phyloP scores from a whole-genome alignment of 2,329 filamentous ascomycete species.

The Ophiostoma novo-ulmi region DNA sequence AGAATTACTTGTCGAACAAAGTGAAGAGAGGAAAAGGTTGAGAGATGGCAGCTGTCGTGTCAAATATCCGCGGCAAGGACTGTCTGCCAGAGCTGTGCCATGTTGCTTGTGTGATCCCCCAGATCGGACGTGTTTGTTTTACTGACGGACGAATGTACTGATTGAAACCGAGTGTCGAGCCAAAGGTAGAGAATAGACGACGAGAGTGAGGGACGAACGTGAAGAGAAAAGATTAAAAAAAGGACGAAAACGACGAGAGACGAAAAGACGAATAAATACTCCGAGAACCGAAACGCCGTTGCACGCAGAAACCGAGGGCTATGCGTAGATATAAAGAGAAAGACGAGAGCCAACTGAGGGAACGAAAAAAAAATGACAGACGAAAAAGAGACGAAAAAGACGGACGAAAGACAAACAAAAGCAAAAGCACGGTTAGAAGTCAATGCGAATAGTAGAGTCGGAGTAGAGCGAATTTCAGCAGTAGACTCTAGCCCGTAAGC shows the following conservation, averaged over 20 bases:
- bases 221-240: neutral
- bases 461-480: neutral
- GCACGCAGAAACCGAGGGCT: neutral
- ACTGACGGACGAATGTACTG: neutral
- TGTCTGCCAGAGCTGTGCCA: neutral
- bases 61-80: neutral
- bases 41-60: neutral
- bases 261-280: neutral
- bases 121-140: neutral
- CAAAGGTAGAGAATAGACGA: neutral
- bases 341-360: neutral
- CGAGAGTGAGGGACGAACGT: neutral
- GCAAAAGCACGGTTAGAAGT: constrained; percentile 16
- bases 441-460: neutral
- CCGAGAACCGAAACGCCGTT: constrained; percentile 9
- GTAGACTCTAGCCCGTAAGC: neutral
- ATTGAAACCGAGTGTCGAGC: neutral
- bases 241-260: neutral
- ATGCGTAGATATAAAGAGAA: neutral
- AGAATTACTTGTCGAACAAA: neutral
- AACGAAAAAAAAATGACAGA: neutral
- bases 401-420: neutral
- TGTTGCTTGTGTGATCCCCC: neutral
- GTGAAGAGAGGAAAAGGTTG: neutral
- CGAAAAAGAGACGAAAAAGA: neutral